Conservation (phyloP, 2,329 filamentous ascomycete species). For the Monosporascus sp. region DNA sequence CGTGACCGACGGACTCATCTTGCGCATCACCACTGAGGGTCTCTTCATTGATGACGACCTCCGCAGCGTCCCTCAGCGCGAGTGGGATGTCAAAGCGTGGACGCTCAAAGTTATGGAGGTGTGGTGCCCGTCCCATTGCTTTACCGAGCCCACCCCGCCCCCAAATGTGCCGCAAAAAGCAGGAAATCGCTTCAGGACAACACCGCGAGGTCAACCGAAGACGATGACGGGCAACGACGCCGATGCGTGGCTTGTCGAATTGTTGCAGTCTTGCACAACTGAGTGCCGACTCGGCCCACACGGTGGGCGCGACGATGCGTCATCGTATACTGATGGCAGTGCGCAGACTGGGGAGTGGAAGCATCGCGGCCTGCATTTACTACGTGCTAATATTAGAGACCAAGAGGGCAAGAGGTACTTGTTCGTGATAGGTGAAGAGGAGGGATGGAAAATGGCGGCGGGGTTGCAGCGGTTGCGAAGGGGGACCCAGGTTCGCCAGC, state of each 20-base stretch:
- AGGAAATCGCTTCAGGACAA: conserved; percentile 40
- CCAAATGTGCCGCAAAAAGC: conserved; percentile 45
- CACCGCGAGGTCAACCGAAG: conserved; percentile 44
- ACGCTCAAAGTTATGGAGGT: conserved; percentile 90
- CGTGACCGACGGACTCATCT: conserved; percentile 86
- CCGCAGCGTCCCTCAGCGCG: conserved; percentile 82
- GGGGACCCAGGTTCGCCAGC: conserved; percentile 54
- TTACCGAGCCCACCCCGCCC: conserved; percentile 37
- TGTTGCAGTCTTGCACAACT: conserved; percentile 60
- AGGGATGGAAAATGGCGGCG: conserved; percentile 62
- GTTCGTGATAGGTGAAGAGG: conserved; percentile 59
- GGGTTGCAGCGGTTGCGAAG: conserved; percentile 56
- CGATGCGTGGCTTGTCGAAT: conserved; percentile 56
- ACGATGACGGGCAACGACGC: conserved; percentile 59
- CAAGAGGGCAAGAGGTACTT: conserved; percentile 62
- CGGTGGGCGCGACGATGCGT: conserved; percentile 36
- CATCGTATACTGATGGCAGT: conserved; percentile 35
- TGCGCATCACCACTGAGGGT: conserved; percentile 89
- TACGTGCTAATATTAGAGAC: conserved; percentile 60
- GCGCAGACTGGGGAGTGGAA: conserved; percentile 51
- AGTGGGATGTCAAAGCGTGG: conserved; percentile 99
- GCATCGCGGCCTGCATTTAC: conserved; percentile 52
- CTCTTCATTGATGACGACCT: conserved; percentile 97
- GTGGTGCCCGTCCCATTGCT: conserved; percentile 66
- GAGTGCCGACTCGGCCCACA: conserved; percentile 53